Percentiles rank a stretch among this genome's conserved stretches.
Evolutionary conservation across 2,329 filamentous ascomycete genomes (phyloP).

Genomic region (Raffaelea deltoideospora): DNA sequence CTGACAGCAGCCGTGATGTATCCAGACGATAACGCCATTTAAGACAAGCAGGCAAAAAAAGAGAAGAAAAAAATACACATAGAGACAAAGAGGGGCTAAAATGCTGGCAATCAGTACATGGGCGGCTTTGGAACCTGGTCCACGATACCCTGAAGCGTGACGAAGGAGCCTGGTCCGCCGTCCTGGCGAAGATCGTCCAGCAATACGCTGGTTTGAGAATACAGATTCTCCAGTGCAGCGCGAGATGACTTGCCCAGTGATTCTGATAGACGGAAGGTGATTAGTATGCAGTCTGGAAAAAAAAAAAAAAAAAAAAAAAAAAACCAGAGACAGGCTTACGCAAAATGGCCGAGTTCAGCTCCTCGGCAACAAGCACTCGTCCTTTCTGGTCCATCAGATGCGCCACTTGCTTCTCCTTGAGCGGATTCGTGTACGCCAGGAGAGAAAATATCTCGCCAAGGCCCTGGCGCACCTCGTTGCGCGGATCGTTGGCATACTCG

Average conservation of each 20-base stretch:
- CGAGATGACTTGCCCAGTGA: conserved; percentile 81
- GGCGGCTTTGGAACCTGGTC: conserved; percentile 23
- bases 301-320: background rate
- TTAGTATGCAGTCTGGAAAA: conserved; percentile 7
- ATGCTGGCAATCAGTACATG: no score
- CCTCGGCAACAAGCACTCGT: conserved; percentile 70
- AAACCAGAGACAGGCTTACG: no score
- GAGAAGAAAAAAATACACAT: no score
- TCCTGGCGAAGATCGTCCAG: conserved; percentile 70
- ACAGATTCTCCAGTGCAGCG: conserved; percentile 70
- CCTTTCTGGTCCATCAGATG: conserved; percentile 65
- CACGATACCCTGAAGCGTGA: conserved; percentile 43
- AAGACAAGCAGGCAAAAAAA: no score
- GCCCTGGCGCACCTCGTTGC: conserved; percentile 54
- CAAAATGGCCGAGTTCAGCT: conserved; percentile 84
- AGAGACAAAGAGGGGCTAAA: background rate
- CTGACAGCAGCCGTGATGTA: no score
- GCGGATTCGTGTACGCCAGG: conserved; percentile 72
- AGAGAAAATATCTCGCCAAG: conserved; percentile 78
- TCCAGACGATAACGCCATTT: no score
- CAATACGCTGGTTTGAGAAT: conserved; percentile 72
- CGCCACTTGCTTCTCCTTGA: conserved; percentile 57
- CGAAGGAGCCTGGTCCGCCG: conserved; percentile 68
- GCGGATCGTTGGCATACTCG: conserved; percentile 60
- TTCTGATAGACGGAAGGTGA: conserved; percentile 32